Conservation (phyloP, 2,329 filamentous ascomycete species). For the Cadophora sp. region DNA sequence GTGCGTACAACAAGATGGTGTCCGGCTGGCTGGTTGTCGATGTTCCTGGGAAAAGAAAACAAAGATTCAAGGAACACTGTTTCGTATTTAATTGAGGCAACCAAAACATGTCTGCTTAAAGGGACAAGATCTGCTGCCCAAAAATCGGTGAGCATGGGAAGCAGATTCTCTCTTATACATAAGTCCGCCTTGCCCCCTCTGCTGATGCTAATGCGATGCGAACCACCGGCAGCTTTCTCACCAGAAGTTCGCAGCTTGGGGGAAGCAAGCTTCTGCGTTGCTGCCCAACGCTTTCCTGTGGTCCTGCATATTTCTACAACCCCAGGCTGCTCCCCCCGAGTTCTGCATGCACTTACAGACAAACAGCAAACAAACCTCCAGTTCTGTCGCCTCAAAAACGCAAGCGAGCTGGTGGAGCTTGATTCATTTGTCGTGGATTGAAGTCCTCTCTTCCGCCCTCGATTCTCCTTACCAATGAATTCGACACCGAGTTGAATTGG, state of each 20-base stretch:
- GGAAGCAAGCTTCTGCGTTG: background rate
- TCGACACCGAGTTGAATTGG: constrained; percentile 8
- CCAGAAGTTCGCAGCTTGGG: background rate
- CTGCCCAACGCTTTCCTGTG: constrained; percentile 5
- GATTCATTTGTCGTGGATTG: constrained; percentile 6
- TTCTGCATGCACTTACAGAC: background rate
- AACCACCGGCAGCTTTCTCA: background rate
- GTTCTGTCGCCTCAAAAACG: background rate
- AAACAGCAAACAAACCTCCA: background rate
- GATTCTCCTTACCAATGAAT: background rate
- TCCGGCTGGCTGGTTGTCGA: no score
- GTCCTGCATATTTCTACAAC: background rate
- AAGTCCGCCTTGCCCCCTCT: constrained; percentile 4
- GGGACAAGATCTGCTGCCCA: constrained; percentile 22
- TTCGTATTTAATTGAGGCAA: background rate
- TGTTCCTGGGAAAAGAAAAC: background rate
- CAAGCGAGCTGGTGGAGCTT: background rate
- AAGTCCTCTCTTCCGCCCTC: background rate
- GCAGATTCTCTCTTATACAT: constrained; percentile 26
- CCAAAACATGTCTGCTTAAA: constrained; percentile 15
- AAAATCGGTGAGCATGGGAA: constrained; percentile 19
- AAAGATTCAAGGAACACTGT: background rate
- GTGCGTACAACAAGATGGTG: background rate
- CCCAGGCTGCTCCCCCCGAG: background rate
- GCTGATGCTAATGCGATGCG: background rate